Percentiles rank a stretch among this genome's conserved stretches.
Evolutionary conservation across 805 yeast species (phyloP).

Genomic region (Grigorovia yakushimaensis): DNA sequence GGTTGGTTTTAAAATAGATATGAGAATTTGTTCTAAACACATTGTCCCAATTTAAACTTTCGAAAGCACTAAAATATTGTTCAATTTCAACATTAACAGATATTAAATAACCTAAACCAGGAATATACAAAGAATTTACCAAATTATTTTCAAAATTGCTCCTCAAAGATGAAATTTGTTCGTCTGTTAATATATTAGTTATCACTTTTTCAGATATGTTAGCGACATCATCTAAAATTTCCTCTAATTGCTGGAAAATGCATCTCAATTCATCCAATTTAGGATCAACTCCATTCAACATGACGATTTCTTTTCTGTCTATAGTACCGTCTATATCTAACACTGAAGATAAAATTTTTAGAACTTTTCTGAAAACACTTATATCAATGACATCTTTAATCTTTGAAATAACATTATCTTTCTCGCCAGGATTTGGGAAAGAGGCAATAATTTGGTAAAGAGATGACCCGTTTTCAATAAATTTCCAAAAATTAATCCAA

Average conservation of each 20-base stretch:
- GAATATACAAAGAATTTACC: constrained; percentile 34
- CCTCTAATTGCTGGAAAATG: constrained; percentile 28
- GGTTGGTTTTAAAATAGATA: constrained; percentile 30
- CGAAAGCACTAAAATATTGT: background rate
- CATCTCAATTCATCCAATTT: constrained; percentile 21
- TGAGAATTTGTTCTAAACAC: constrained; percentile 32
- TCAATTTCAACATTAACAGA: constrained; percentile 15
- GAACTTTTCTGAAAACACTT: constrained; percentile 6
- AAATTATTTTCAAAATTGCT: constrained; percentile 7
- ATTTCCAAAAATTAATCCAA: constrained; percentile 27
- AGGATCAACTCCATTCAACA: constrained; percentile 25
- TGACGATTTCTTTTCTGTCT: constrained; percentile 19
- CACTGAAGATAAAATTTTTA: constrained; percentile 16
- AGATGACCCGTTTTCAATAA: constrained; percentile 13
- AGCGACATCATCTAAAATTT: constrained; percentile 18
- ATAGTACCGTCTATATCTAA: constrained; percentile 33
- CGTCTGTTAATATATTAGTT: constrained; percentile 8
- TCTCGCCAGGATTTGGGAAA: constrained; percentile 1
- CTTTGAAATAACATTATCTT: constrained; percentile 7
- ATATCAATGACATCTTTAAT: constrained; percentile 9
- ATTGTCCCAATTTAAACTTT: constrained; percentile 26
- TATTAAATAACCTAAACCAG: constrained; percentile 37
- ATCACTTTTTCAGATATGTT: constrained; percentile 6
- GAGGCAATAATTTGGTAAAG: constrained; percentile 10
- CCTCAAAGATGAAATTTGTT: constrained; percentile 1